Base-by-base conservation (phyloP, 257 asterid species). In the Fraxinus cuspidata region DNA sequence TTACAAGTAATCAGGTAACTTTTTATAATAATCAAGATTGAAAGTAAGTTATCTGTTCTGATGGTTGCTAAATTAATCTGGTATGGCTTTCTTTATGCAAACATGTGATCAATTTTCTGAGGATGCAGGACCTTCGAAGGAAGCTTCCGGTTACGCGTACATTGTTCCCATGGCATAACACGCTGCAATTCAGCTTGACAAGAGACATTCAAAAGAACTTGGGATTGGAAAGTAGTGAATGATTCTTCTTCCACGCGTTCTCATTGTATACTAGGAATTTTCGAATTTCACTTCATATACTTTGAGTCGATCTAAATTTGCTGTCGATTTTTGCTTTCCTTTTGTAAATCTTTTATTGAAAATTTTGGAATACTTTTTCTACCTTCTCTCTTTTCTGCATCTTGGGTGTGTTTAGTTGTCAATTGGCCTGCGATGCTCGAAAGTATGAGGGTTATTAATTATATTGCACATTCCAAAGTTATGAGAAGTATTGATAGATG, bases 121-220 rank as follows among this genome's bases (percentile, higher is more conserved):
- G 74, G 23, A 32, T 81, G 49, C 91, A 94, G 99, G 99, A 95
- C 82, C 93, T 95, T 69, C 92, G 98, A 78, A 88, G 99, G 83
- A 95, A 95, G 92, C 97, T 95, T 81, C 99, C 99, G 0, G 98
- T 95, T 77, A 95, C 97, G 7, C 97, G 98, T 29, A 95, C 98
- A 3, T 83, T 90, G 75, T 95, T 95, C 84, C 98, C 98, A 25
- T 95, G 99, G 99, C 98, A 95, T 75, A 92, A 91, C 84, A 89
- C 98, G 12, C 27, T 82, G 84, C 99, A 95, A 70, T 91, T 95
- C 89, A 93, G 91, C 90, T 88, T 95, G 80, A 90, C 94, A 8
- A 91, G 89, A 83, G 99, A 95, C 74, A 89, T 95, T 70, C 91
- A 78, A 83, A 93, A 81, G 92, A 95, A 77, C 90, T 87, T 85